A percentile compares a stretch with the other conserved stretches of the same genome.
phyloP scores from a whole-genome alignment of 805 yeast genomes.

The Saccharomycopsis fodiens region DNA sequence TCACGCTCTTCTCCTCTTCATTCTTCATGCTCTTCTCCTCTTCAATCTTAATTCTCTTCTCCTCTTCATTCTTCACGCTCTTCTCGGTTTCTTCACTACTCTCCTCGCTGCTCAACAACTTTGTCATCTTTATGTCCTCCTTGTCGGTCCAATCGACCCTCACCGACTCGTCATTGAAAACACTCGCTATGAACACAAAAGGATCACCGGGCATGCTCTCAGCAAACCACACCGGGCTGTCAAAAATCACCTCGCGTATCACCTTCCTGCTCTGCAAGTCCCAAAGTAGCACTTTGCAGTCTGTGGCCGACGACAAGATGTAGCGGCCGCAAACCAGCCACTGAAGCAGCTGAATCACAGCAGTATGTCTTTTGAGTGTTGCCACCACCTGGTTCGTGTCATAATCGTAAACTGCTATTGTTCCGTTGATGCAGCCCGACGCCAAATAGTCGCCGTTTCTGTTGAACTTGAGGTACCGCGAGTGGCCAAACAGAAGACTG shows the following conservation, averaged over 20 bases:
- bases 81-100: constrained; percentile 4
- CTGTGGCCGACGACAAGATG: constrained; percentile 64
- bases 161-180: constrained; percentile 55
- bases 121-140: constrained; percentile 22
- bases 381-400: constrained; percentile 56
- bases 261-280: constrained; percentile 44
- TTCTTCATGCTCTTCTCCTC: too few relatives aligned
- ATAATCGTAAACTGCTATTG: constrained; percentile 64
- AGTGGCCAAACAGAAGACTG: constrained; percentile 57
- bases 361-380: constrained; percentile 54
- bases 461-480: constrained; percentile 63
- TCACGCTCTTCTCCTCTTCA: constrained; percentile 21
- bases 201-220: constrained; percentile 43
- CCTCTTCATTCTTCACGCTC: neutral
- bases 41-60: constrained; percentile 16
- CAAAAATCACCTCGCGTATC: constrained; percentile 42
- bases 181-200: constrained; percentile 49
- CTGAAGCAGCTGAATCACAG: constrained; percentile 62
- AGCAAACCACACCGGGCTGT: constrained; percentile 70
- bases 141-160: constrained; percentile 35
- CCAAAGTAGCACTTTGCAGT: constrained; percentile 80
- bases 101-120: constrained; percentile 24
- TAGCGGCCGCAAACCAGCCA: constrained; percentile 75
- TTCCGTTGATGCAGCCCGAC: constrained; percentile 68
- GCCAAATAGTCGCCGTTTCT: constrained; percentile 81